These are phyloP conservation scores for Conticribra guillardii DNA, from an alignment of 108 stramenopile species.

Conservation along the genomic window DNA sequence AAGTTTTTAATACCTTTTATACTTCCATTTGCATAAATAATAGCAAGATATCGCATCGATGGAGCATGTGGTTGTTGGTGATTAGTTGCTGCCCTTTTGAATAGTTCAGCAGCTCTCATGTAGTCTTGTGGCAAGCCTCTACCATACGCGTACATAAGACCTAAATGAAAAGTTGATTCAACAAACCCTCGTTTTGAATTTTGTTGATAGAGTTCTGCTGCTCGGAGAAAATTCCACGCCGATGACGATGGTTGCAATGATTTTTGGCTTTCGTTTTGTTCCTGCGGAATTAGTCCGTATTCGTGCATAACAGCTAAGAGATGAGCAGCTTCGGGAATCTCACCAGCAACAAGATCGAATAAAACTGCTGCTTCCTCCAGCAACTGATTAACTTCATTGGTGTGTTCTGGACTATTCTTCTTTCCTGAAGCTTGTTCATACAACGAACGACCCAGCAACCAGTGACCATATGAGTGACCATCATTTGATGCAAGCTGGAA, in stretches of 20 bases:
- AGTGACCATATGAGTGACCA: slow-evolving; percentile 20
- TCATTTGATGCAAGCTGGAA: slow-evolving; percentile 20
- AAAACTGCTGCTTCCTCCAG: slow-evolving; percentile 12
- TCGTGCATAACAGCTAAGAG: slow-evolving; percentile 17
- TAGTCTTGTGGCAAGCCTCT: slow-evolving; percentile 14
- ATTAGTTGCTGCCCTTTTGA: slow-evolving; percentile 15
- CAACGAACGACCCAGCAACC: slow-evolving; percentile 10
- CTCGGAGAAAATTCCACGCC: slow-evolving; percentile 6
- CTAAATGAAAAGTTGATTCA: slow-evolving; percentile 22
- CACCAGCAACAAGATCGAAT: slow-evolving; percentile 4
- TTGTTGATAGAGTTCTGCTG: slow-evolving; percentile 16
- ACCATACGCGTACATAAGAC: slow-evolving; percentile 8
- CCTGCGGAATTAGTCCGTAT: slow-evolving; percentile 3
- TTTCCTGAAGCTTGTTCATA: slow-evolving; percentile 1
- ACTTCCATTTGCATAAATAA: neutral
- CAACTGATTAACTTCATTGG: neutral
- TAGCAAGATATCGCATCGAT: slow-evolving; percentile 23
- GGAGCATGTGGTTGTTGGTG: neutral
- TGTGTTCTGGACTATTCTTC: neutral
- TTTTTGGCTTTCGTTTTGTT: neutral
- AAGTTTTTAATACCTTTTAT: slow-evolving; percentile 1
- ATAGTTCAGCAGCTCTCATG: slow-evolving; percentile 7
- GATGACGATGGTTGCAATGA: neutral
- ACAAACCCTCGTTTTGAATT: slow-evolving; percentile 7
- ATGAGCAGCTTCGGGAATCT: slow-evolving; percentile 21